phyloP scores from a whole-genome alignment of 495 filamentous ascomycete species.

The Penicillium ucsense region DNA sequence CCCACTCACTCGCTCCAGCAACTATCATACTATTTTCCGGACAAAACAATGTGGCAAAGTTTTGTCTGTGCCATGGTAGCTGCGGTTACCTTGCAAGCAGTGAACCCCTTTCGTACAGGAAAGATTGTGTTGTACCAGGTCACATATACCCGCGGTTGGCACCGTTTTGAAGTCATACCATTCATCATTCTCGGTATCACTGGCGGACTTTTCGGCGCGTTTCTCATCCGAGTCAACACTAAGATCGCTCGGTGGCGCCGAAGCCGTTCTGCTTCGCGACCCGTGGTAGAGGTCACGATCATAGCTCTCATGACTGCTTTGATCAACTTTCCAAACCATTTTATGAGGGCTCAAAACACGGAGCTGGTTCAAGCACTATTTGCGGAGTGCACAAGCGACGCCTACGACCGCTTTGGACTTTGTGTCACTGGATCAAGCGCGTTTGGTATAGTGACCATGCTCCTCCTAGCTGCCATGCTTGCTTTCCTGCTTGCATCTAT shows the following conservation, averaged over 20 bases:
- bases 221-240: constrained; percentile 95
- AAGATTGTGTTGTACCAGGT: constrained; percentile 97
- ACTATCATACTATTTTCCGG: constrained; percentile 95
- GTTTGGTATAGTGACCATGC: constrained; percentile 63
- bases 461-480: constrained; percentile 68
- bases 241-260: constrained; percentile 74
- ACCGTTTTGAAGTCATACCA: constrained; percentile 86
- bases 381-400: constrained; percentile 69
- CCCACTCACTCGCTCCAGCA: constrained; percentile 39
- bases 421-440: constrained; percentile 69
- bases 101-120: constrained; percentile 91
- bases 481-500: constrained; percentile 79
- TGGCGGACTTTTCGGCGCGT: constrained; percentile 84
- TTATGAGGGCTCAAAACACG: constrained; percentile 86
- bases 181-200: constrained; percentile 81
- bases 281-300: constrained; percentile 64
- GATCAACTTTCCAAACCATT: constrained; percentile 89
- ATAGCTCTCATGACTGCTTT: constrained; percentile 74
- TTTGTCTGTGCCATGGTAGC: constrained; percentile 99
- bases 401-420: constrained; percentile 77
- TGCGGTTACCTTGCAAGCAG: constrained; percentile 81
- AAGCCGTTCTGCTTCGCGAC: constrained; percentile 41
- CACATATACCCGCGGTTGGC: constrained; percentile 86
- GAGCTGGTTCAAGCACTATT: constrained; percentile 90
- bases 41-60: constrained; percentile 99